These are phyloP conservation scores for Heliocybe sulcata DNA, from an alignment of 1,284 basidiomycete genomes.

Conservation along the genomic window DNA sequence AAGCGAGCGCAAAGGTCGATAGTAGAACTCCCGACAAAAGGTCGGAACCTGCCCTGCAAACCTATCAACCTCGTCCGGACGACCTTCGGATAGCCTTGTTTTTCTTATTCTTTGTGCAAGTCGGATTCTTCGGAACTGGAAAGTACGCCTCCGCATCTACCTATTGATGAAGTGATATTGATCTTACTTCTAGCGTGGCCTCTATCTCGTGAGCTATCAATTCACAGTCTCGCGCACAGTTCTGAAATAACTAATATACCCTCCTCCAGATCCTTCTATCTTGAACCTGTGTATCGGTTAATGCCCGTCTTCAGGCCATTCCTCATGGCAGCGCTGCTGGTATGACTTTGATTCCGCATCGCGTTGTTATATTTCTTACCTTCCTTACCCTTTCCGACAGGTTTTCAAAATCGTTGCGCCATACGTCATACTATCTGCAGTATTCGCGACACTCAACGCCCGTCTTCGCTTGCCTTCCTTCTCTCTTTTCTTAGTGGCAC, in stretches of 20 bases:
- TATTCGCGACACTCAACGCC: conserved; percentile 62
- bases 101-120: conserved; percentile 84
- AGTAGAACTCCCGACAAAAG: not conserved
- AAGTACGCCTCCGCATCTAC: conserved; percentile 50
- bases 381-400: conserved; percentile 26
- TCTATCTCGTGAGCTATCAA: conserved; percentile 64
- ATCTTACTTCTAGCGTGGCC: conserved; percentile 55
- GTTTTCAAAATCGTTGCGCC: conserved; percentile 82
- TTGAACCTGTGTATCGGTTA: conserved; percentile 85
- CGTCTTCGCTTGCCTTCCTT: conserved; percentile 65
- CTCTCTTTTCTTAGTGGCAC: conserved; percentile 68
- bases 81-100: conserved; percentile 75
- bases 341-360: conserved; percentile 25
- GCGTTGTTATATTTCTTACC: not conserved
- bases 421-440: conserved; percentile 68
- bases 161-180: not conserved
- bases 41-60: not conserved
- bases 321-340: conserved; percentile 71
- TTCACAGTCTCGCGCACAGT: not conserved
- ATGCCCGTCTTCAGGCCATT: conserved; percentile 87
- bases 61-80: conserved; percentile 46
- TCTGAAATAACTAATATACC: conserved; percentile 7
- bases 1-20: not conserved
- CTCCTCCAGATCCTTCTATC: conserved; percentile 63
- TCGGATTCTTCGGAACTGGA: conserved; percentile 86